Percentiles rank a stretch among this genome's conserved stretches.
These are phyloP conservation scores for Ruellia speciosa DNA, from an alignment of 305 asterid species.

Conservation along the genomic window DNA sequence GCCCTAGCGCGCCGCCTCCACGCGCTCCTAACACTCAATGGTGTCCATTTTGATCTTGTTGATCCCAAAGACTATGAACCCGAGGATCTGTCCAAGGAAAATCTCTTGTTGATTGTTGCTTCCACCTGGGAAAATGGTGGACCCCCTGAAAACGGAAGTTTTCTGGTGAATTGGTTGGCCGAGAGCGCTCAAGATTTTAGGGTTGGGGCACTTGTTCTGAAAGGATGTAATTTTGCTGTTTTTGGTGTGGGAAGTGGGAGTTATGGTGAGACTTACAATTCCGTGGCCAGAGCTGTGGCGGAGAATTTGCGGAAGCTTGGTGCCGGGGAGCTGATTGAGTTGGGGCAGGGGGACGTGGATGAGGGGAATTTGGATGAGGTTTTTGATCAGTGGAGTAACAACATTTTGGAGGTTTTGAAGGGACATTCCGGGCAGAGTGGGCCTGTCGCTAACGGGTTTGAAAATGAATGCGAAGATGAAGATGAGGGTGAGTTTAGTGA, in stretches of 20 bases:
- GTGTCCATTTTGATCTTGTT: constrained; percentile 56
- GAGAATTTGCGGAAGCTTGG: constrained; percentile 64
- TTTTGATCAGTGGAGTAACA: constrained; percentile 71
- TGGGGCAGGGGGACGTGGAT: constrained; percentile 77
- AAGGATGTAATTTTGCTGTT: constrained; percentile 49
- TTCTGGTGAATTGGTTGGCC: constrained; percentile 69
- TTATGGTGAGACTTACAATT: constrained; percentile 64
- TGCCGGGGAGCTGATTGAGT: constrained; percentile 53
- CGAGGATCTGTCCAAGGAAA: constrained; percentile 65
- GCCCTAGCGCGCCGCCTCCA: constrained; percentile 73
- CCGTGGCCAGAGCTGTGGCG: constrained; percentile 47
- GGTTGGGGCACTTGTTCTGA: constrained; percentile 66
- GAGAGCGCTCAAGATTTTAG: constrained; percentile 89
- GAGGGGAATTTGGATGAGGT: constrained; percentile 57
- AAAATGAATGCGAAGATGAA: constrained; percentile 36
- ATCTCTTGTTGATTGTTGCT: constrained; percentile 47
- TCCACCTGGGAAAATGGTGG: constrained; percentile 87
- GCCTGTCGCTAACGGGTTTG: constrained; percentile 26
- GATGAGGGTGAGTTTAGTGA: constrained; percentile 37
- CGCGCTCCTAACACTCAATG: constrained; percentile 34
- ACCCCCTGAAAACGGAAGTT: constrained; percentile 54
- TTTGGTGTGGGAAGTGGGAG: constrained; percentile 84
- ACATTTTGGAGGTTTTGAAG: constrained; percentile 45
- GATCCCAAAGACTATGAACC: constrained; percentile 80
- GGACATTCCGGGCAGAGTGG: constrained; percentile 33